A percentile compares a stretch with the other conserved stretches of the same genome.
Conservation (phyloP, 2,329 filamentous ascomycete species). For the Neurospora sp. region DNA sequence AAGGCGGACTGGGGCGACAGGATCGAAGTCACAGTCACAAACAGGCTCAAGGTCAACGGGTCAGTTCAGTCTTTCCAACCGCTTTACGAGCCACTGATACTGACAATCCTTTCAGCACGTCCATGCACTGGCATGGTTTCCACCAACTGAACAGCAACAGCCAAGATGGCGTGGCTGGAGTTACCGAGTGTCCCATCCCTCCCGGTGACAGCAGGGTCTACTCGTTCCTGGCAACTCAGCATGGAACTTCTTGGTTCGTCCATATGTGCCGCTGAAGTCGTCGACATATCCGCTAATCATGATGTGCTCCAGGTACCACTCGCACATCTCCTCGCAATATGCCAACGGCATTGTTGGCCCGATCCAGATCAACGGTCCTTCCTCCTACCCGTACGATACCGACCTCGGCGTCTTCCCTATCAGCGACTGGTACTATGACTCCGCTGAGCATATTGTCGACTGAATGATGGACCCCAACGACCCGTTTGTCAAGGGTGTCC, state of each 20-base stretch:
- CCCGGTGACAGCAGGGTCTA: conserved; percentile 24
- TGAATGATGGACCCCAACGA: conserved; percentile 6
- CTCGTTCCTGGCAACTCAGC: conserved; percentile 24
- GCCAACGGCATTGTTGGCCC: conserved; percentile 40
- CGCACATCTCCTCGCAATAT: conserved; percentile 37
- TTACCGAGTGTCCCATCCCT: conserved; percentile 31
- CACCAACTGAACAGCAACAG: conserved; percentile 31
- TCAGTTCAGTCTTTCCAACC: background rate
- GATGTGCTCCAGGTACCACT: conserved; percentile 28
- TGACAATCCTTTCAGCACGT: conserved; percentile 19
- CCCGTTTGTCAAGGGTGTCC: conserved; percentile 14
- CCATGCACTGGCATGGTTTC: conserved; percentile 37
- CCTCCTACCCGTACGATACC: conserved; percentile 32
- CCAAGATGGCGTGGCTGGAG: conserved; percentile 31
- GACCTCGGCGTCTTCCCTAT: conserved; percentile 42
- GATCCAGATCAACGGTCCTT: conserved; percentile 36
- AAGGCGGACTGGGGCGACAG: conserved; percentile 34
- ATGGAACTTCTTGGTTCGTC: conserved; percentile 23
- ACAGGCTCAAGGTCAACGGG: conserved; percentile 36
- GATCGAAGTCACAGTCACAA: conserved; percentile 49
- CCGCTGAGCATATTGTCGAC: conserved; percentile 4
- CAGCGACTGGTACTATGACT: conserved; percentile 40
- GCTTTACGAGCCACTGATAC: background rate
- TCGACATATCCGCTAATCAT: background rate
- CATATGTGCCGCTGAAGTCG: background rate